phyloP scores from a whole-genome alignment of 2,329 filamentous ascomycete genomes.

The Dissoconium aciculare region DNA sequence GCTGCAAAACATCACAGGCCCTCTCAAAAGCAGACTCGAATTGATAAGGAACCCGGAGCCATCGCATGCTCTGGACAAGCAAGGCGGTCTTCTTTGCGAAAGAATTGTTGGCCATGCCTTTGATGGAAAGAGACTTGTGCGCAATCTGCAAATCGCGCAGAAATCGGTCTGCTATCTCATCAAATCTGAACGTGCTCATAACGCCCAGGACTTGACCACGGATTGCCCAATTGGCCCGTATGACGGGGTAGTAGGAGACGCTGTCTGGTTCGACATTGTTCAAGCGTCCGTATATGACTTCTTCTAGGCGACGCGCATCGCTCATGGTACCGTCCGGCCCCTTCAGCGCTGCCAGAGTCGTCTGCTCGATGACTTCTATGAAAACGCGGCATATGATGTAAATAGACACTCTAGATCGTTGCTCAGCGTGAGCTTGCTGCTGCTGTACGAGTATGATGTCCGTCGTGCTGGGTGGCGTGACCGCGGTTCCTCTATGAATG shows the following conservation, averaged over 20 bases:
- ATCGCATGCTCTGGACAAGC: slow-evolving; percentile 80
- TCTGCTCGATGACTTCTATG: slow-evolving; percentile 87
- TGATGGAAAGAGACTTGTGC: slow-evolving; percentile 59
- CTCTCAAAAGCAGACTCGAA: slow-evolving; percentile 66
- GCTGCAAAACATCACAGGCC: slow-evolving; percentile 77
- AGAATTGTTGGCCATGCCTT: slow-evolving; percentile 52
- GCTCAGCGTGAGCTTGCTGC: slow-evolving; percentile 39
- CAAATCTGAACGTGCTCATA: slow-evolving; percentile 88
- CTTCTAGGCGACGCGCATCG: slow-evolving; percentile 87
- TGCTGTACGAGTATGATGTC: slow-evolving; percentile 19
- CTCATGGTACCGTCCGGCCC: slow-evolving; percentile 46
- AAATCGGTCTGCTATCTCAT: slow-evolving; percentile 68
- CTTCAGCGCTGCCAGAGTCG: slow-evolving; percentile 57
- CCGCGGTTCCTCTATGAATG: slow-evolving; percentile 7
- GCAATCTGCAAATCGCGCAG: slow-evolving; percentile 63
- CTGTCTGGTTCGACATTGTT: slow-evolving; percentile 77
- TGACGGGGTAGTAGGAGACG: slow-evolving; percentile 60
- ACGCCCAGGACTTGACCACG: slow-evolving; percentile 87
- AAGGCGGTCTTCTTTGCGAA: slow-evolving; percentile 72
- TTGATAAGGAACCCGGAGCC: slow-evolving; percentile 60
- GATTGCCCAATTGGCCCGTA: slow-evolving; percentile 88
- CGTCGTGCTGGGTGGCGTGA: slow-evolving; percentile 13
- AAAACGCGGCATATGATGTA: slow-evolving; percentile 90
- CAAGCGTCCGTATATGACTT: slow-evolving; percentile 91
- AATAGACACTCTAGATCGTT: slow-evolving; percentile 83